Conservation (phyloP, 176 grass and related monocot genomes). For the maize (Zea mays) region Zm-B73-REFERENCE-NAM-5.0 NC_050098.1:197010001-197010500, state of each 20-base stretch:
- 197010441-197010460: neutral
- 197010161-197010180: neutral
- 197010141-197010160: neutral
- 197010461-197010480: neutral
- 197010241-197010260: neutral
- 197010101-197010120: neutral
- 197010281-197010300: neutral
- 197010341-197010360: neutral
- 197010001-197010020: slow-evolving; percentile 5
- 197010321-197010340: slow-evolving; percentile 19
- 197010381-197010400: slow-evolving; percentile 16
- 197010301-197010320: neutral
- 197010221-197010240: neutral
- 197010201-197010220: neutral
- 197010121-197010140: neutral
- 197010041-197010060: neutral
- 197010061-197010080: neutral
- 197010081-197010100: neutral
- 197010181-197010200: slow-evolving; percentile 4
- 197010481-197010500: neutral
- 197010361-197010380: slow-evolving; percentile 23
- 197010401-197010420: neutral
- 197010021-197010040: slow-evolving; percentile 16
- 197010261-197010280: slow-evolving; percentile 13
- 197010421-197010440: slow-evolving; percentile 13